Conservation (phyloP, 805 yeast species). For the Lachancea dasiensis region DNA sequence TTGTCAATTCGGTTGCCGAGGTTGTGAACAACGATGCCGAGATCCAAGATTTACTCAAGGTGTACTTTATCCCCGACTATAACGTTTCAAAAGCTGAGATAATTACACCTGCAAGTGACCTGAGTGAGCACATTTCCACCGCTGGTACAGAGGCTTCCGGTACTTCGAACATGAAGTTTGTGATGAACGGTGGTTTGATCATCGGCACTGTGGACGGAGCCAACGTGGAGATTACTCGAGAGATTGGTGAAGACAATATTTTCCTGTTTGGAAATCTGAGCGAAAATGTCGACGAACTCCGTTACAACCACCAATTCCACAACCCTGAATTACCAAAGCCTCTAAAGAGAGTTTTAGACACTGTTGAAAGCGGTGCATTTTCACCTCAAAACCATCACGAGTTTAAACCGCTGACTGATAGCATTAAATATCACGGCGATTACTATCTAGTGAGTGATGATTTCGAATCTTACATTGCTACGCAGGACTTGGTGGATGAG, state of each 20-base stretch:
- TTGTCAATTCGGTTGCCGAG: constrained; percentile 73
- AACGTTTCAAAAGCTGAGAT: constrained; percentile 92
- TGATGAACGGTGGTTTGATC: constrained; percentile 86
- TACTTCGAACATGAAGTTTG: constrained; percentile 94
- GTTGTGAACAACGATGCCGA: constrained; percentile 76
- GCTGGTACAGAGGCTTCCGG: constrained; percentile 98
- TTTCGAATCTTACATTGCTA: constrained; percentile 78
- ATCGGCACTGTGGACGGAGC: constrained; percentile 98
- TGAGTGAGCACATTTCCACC: constrained; percentile 90
- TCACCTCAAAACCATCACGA: constrained; percentile 57
- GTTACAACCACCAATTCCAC: constrained; percentile 66
- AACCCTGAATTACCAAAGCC: constrained; percentile 49
- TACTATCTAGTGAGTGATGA: constrained; percentile 84
- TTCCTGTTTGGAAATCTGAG: constrained; percentile 87
- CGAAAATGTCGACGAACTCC: constrained; percentile 80
- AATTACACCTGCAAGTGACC: constrained; percentile 82
- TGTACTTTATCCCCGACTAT: constrained; percentile 85
- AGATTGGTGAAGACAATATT: constrained; percentile 88
- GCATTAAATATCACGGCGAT: constrained; percentile 71
- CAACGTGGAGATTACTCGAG: constrained; percentile 89
- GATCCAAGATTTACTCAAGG: constrained; percentile 71
- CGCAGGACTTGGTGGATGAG: constrained; percentile 70
- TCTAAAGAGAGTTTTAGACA: constrained; percentile 55
- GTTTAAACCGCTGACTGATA: constrained; percentile 60
- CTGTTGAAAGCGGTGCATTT: constrained; percentile 63